Evolutionary conservation across 768 basidiomycete genomes (phyloP), one percentile per base, ranked within the genome.

Genomic region (Butyriboletus loyo): DNA sequence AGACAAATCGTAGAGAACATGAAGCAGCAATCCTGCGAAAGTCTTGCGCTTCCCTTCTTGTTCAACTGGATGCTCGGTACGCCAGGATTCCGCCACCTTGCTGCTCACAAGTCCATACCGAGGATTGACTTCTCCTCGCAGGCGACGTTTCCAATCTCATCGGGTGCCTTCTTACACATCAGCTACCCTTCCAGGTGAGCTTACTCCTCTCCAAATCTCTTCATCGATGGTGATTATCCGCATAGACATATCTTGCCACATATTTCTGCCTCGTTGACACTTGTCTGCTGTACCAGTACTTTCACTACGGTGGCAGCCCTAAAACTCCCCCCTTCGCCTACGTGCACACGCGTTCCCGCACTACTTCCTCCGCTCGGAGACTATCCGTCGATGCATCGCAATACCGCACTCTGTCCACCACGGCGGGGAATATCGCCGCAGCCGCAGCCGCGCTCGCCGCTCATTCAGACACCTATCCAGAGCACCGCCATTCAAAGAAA

Each of bases 71-170:
- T 94, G 52, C 77, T 91, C 22, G 94, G 93, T 93, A 63, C 62
- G 81, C 71, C 35, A 22, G 43, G n/a, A 24, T 54, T 52, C 52
- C 45, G 44, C 54, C 49, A 58, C 28, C 28, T 50, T 51, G 37
- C 13, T 14, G 8, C 25, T 38, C 9, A 13, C 44, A 30, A 30
- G 35, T 49, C 24, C 36, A 31, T 31, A 31, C 40, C 21, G 24
- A 55, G 14, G 21, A 21, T 22, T 66, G 51, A 58, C 44, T 22
- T 28, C 41, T 24, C 24, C 17, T 61, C 25, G 25, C 66, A 89
- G 96, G 96, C 44, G 97, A 99, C 72, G 74, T 89, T 22, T 93
- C 94, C 19, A 98, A 98, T 70, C 79, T 98, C 28, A 69, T 98
- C 53, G 95, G 92, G 10, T 94, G 92, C 66, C 72, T 98, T 53